Percentiles rank a stretch among this genome's conserved stretches.
phyloP scores from a whole-genome alignment of 768 basidiomycete species.

The Leccinum arenicola region DNA sequence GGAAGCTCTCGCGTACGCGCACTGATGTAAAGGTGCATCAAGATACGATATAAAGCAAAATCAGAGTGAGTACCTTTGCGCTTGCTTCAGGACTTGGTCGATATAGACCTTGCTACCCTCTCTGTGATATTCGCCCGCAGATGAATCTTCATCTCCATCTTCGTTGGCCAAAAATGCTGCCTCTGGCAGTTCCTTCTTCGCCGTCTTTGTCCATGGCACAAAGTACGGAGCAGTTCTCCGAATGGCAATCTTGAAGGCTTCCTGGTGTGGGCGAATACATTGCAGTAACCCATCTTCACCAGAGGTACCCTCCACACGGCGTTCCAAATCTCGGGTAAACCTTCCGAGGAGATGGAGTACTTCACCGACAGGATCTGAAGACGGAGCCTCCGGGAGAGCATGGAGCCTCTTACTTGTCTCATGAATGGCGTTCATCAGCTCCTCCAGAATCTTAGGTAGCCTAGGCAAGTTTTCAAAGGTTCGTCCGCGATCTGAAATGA shows the following conservation, averaged over 20 bases:
- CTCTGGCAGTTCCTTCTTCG: constrained; percentile 2
- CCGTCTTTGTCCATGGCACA: constrained; percentile 41
- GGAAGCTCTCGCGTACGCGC: constrained; percentile 72
- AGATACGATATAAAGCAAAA: neutral
- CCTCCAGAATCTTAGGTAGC: constrained; percentile 59
- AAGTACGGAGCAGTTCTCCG: constrained; percentile 57
- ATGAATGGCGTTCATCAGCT: constrained; percentile 46
- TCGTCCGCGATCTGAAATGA: neutral
- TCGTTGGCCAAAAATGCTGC: constrained; percentile 40
- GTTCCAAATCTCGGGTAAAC: constrained; percentile 47
- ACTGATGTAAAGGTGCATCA: constrained; percentile 33
- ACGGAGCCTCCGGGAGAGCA: constrained; percentile 49
- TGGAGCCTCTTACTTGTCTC: constrained; percentile 34
- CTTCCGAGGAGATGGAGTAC: constrained; percentile 45
- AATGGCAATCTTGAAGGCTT: constrained; percentile 47
- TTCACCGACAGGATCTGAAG: constrained; percentile 55
- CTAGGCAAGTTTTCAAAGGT: constrained; percentile 32
- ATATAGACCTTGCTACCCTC: constrained; percentile 37
- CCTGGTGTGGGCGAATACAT: constrained; percentile 47
- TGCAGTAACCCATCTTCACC: constrained; percentile 54
- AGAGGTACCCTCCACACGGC: constrained; percentile 52
- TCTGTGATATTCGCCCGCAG: neutral
- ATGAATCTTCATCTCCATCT: constrained; percentile 26
- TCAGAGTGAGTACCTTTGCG: constrained; percentile 40
- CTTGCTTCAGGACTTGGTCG: constrained; percentile 49